Base-by-base conservation (phyloP, 1,284 basidiomycete genomes). In the Xerocomus amazonicus region DNA sequence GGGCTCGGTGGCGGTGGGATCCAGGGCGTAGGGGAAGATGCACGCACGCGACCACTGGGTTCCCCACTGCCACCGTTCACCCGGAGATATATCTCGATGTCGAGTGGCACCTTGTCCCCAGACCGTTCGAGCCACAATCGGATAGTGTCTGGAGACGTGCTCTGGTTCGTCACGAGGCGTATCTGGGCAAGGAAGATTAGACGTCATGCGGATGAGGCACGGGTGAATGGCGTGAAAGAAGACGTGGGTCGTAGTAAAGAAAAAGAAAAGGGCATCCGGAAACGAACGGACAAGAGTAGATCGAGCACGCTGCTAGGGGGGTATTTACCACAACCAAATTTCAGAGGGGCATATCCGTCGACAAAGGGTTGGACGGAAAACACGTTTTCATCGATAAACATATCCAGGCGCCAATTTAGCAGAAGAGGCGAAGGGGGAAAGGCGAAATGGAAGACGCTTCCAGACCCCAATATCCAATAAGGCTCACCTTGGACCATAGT, bases 41-140 rank as follows among this genome's bases (percentile, higher is more conserved):
- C 66, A 17, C 62, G 55, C 1, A 52, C 47, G 19, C 66, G 63
- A 50, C 42, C 54, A 42, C 63, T 59, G 10, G 62, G 42, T 26
- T 59, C 54, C 42, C 60, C 37, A 43, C 59, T 47, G 41, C 60
- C 45, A 23, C 71, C 70, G 31, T 67, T 68, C 19, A 84, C 76
- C 37, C 80, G 79, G 35, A 89, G 70, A 62, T 81, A 82, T 44
- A 90, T 87, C 60, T 89, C 84, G 53, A 90, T 86, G 64, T 89
- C 87, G 10, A 89, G 74, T 5, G 86, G 83, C 9, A 81, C 78
- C 3, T 67, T 74, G 48, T 73, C 70, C 4, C 87, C 87, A 9
- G 87, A 84, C 17, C 87, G 81, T 63, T 89, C 86, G 1, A 90
- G 73, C 87, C 87, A 89, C 12, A 90, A 73, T 4, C 86, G 80